Evolutionary conservation across 1,139 yeast genomes (phyloP).

Genomic region (Williopsis jadinii): DNA sequence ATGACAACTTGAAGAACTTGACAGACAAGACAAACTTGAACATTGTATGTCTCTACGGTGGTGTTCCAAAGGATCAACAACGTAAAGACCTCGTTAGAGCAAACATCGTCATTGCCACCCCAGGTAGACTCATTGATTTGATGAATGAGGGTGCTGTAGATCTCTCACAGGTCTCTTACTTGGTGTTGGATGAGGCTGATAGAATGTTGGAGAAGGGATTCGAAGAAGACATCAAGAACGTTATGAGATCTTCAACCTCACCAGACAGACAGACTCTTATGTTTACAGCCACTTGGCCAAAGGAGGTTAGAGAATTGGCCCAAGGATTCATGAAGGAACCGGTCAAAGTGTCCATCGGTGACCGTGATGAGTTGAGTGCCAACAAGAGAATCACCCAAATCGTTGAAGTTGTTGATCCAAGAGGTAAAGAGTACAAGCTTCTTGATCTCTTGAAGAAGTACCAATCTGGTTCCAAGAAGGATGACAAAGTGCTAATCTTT

Average conservation of each 20-base stretch:
- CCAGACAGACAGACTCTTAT: conserved; percentile 89
- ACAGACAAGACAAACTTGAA: conserved; percentile 55
- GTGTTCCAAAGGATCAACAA: conserved; percentile 94
- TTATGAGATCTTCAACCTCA: conserved; percentile 74
- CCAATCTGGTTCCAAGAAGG: conserved; percentile 54
- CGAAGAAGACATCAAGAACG: conserved; percentile 88
- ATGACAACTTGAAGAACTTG: conserved; percentile 69
- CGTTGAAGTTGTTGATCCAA: conserved; percentile 67
- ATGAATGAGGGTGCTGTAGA: conserved; percentile 83
- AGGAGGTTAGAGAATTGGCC: conserved; percentile 92
- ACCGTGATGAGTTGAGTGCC: conserved; percentile 82
- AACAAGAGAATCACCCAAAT: conserved; percentile 89
- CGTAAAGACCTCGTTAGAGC: conserved; percentile 56
- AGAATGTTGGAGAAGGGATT: conserved; percentile 97
- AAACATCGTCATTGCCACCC: conserved; percentile 89
- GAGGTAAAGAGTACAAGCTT: conserved; percentile 63
- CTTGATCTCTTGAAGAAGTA: conserved; percentile 68
- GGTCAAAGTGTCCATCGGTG: conserved; percentile 87
- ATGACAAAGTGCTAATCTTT: conserved; percentile 82
- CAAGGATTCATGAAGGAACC: conserved; percentile 77
- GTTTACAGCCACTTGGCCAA: conserved; percentile 99
- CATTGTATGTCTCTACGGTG: conserved; percentile 91
- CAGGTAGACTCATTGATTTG: conserved; percentile 90
- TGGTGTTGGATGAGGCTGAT: conserved; percentile 96
- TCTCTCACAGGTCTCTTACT: conserved; percentile 59